phyloP scores from a whole-genome alignment of 1,284 basidiomycete genomes.

The Thelephora terrestris region DNA sequence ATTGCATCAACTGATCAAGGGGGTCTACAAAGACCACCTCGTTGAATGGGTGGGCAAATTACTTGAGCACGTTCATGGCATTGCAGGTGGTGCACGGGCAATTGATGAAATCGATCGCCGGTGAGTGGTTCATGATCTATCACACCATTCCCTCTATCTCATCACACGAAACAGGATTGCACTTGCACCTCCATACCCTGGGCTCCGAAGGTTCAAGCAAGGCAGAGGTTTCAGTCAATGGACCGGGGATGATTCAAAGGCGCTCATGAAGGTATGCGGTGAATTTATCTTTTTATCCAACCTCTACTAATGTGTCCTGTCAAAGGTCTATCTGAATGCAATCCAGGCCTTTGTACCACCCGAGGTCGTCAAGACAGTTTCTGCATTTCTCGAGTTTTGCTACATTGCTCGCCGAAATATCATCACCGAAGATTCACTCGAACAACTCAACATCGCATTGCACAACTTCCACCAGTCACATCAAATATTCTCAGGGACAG shows the following conservation, averaged over 20 bases:
- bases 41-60: conserved; percentile 9
- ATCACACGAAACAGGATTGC: conserved; percentile 4
- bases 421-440: too few relatives aligned
- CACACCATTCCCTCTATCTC: neutral
- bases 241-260: conserved; percentile 9
- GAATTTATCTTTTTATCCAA: too few relatives aligned
- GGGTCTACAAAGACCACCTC: conserved; percentile 15
- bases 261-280: conserved; percentile 9
- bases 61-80: too few relatives aligned
- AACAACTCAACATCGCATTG: too few relatives aligned
- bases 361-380: too few relatives aligned
- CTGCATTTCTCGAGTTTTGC: too few relatives aligned
- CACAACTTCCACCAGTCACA: too few relatives aligned
- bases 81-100: neutral
- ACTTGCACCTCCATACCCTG: conserved; percentile 3
- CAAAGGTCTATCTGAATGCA: too few relatives aligned
- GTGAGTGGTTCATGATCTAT: neutral
- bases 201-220: conserved; percentile 7
- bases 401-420: too few relatives aligned
- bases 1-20: conserved; percentile 15
- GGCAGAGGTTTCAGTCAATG: conserved; percentile 8
- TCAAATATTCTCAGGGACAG: too few relatives aligned
- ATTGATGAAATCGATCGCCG: conserved; percentile 12
- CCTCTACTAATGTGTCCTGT: too few relatives aligned
- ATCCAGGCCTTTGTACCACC: too few relatives aligned